These are phyloP conservation scores for Thalassiosira allenii DNA, from an alignment of 352 stramenopile species.

Conservation along the genomic window DNA sequence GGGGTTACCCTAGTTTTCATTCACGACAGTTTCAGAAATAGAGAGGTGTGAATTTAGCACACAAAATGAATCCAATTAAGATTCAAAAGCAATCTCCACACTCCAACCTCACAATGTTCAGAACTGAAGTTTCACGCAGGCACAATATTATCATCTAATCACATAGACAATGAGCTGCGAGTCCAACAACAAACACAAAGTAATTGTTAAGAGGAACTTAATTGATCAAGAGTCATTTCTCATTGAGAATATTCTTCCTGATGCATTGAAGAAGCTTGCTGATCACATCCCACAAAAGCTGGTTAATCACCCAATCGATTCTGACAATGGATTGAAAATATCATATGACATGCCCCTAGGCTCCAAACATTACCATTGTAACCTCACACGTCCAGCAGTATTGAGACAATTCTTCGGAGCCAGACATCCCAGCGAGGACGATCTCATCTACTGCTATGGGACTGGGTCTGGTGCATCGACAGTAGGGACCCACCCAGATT, in stretches of 20 bases:
- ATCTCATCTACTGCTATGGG: conserved; percentile 14
- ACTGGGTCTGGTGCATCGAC: not conserved
- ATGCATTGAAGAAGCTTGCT: not conserved
- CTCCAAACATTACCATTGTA: not conserved
- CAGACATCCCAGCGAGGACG: not conserved
- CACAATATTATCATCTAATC: too few species aligned
- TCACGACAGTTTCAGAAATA: too few species aligned
- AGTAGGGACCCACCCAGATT: conserved; percentile 9
- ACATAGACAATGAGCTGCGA: too few species aligned
- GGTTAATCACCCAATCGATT: not conserved
- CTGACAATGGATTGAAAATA: not conserved
- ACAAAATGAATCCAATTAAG: too few species aligned
- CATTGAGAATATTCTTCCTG: not conserved
- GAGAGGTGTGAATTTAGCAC: too few species aligned
- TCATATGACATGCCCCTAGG: not conserved
- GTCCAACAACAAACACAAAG: too few species aligned
- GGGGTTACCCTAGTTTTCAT: too few species aligned
- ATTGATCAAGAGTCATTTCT: not conserved
- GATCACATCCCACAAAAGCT: not conserved
- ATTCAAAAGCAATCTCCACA: too few species aligned
- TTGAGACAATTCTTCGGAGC: conserved; percentile 16
- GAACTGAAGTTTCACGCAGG: too few species aligned
- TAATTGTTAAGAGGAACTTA: too few species aligned
- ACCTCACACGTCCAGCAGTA: conserved; percentile 7
- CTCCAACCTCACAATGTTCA: too few species aligned